Percentiles rank a stretch among this genome's conserved stretches.
Evolutionary conservation across 1,284 basidiomycete species (phyloP).

Genomic region (Peniophora sp.): DNA sequence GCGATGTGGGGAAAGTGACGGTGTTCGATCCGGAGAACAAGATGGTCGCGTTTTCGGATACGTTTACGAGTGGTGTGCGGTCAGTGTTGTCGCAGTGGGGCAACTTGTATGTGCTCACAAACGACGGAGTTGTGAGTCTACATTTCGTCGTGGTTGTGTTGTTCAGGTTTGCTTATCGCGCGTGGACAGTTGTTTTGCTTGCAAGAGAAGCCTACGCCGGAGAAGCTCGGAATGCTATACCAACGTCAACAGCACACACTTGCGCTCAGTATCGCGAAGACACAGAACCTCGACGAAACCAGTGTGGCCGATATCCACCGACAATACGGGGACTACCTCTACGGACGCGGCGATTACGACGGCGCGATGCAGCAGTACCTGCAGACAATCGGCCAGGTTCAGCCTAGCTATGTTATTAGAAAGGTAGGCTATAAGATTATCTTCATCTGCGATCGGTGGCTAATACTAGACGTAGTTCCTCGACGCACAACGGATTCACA

Average conservation of each 20-base stretch:
- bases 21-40: conserved; percentile 94
- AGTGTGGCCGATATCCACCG: conserved; percentile 82
- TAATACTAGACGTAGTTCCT: conserved; percentile 64
- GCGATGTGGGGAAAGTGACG: conserved; percentile 79
- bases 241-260: conserved; percentile 67
- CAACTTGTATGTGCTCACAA: conserved; percentile 67
- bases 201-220: conserved; percentile 71
- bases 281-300: conserved; percentile 61
- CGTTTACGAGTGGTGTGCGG: conserved; percentile 73
- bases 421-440: conserved; percentile 47
- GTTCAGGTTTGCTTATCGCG: conserved; percentile 6
- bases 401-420: conserved; percentile 94
- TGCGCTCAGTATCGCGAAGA: conserved; percentile 73
- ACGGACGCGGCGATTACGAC: conserved; percentile 88
- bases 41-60: conserved; percentile 76
- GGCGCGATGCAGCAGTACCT: conserved; percentile 90
- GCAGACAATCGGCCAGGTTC: conserved; percentile 82
- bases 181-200: conserved; percentile 66
- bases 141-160: background rate
- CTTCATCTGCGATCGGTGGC: background rate
- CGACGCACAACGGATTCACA: conserved; percentile 92
- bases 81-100: conserved; percentile 78
- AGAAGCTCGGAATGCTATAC: conserved; percentile 79
- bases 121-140: conserved; percentile 60
- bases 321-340: conserved; percentile 89